Conservation (phyloP, 164 flowering plant genomes). For the Pachysandra terminalis region DNA sequence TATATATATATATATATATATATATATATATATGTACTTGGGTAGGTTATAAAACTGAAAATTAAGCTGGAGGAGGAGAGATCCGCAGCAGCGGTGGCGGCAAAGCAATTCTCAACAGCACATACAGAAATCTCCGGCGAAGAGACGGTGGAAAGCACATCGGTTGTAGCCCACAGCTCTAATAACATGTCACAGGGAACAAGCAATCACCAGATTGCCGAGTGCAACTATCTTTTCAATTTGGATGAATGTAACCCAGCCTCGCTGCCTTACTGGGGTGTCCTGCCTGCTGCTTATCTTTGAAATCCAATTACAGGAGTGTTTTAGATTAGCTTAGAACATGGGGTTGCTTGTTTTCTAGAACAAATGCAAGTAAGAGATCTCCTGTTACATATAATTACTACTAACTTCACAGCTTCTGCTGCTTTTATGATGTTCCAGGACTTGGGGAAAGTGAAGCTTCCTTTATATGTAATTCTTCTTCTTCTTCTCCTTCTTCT, state of each 20-base stretch:
- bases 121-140: constrained; percentile 47
- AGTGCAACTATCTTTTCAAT: constrained; percentile 30
- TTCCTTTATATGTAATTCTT: too few species aligned
- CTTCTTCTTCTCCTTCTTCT: too few species aligned
- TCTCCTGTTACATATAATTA: too few species aligned
- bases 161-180: constrained; percentile 19
- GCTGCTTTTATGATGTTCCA: too few species aligned
- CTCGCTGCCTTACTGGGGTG: constrained; percentile 12
- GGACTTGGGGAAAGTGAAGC: too few species aligned
- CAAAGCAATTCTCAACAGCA: too few species aligned
- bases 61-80: constrained; percentile 40
- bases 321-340: too few species aligned
- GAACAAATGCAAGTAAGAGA: too few species aligned
- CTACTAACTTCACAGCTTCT: too few species aligned
- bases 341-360: too few species aligned
- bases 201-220: constrained; percentile 19
- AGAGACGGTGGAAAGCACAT: constrained; percentile 60
- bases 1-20: too few species aligned
- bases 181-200: constrained; percentile 13
- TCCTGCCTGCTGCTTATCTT: constrained; percentile 13
- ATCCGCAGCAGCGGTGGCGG: constrained; percentile 26
- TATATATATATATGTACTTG: background rate
- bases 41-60: constrained; percentile 24
- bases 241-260: constrained; percentile 36
- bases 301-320: too few species aligned